phyloP scores from a whole-genome alignment of 2,329 filamentous ascomycete species.

The Rhytidhysteron rufulum region DNA sequence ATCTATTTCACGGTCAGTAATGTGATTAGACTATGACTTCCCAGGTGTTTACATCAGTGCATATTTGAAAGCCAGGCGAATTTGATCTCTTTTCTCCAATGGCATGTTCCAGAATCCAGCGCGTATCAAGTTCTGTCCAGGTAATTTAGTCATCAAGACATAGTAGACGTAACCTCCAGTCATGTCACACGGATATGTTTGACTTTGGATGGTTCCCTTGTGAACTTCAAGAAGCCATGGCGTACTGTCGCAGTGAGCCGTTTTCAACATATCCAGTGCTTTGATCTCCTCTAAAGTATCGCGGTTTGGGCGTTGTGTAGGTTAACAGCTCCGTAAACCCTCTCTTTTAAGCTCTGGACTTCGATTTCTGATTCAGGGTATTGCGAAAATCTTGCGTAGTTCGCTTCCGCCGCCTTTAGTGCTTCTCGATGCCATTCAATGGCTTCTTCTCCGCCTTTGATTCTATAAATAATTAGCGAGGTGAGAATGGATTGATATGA shows the following conservation, averaged over 20 bases:
- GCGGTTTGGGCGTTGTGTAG: background rate
- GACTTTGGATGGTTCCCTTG: background rate
- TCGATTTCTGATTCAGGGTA: background rate
- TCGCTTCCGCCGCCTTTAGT: background rate
- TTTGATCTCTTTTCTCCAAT: conserved; percentile 2
- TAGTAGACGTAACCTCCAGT: conserved; percentile 6
- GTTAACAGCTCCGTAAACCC: background rate
- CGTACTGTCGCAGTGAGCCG: background rate
- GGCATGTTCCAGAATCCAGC: conserved; percentile 4
- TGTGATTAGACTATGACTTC: background rate
- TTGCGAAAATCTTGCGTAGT: background rate
- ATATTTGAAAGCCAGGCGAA: conserved; percentile 8
- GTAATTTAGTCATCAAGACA: conserved; percentile 11
- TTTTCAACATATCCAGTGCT: conserved; percentile 3
- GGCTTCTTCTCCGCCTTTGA: background rate
- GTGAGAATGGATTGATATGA: background rate
- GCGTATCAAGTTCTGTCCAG: conserved; percentile 1
- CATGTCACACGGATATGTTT: conserved; percentile 5
- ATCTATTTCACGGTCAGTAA: background rate
- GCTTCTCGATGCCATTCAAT: background rate
- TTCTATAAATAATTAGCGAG: too few species aligned
- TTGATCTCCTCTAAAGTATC: conserved; percentile 2
- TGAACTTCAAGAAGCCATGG: conserved; percentile 5
- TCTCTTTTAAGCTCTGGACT: background rate
- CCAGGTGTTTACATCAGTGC: conserved; percentile 8